A percentile compares a stretch with the other conserved stretches of the same genome.
These are phyloP conservation scores for Fusarium oxysporum DNA, from an alignment of 2,329 filamentous ascomycete genomes.

Conservation along the genomic window DNA sequence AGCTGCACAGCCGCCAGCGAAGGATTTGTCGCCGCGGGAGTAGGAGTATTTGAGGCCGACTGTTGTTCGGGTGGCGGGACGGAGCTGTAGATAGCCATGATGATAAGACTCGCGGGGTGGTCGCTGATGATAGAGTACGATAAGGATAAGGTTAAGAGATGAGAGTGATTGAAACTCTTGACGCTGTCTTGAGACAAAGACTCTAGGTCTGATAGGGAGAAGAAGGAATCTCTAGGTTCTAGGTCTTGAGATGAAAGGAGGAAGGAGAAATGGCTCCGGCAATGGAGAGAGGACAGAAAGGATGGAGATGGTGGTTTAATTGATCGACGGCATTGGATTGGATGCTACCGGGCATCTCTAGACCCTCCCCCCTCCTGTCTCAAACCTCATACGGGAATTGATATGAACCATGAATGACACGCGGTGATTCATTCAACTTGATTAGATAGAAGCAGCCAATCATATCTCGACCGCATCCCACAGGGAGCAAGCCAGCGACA, in stretches of 20 bases:
- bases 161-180: background rate
- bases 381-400: slow-evolving; percentile 10
- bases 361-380: slow-evolving; percentile 20
- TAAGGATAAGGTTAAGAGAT: background rate
- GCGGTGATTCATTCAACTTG: slow-evolving; percentile 40
- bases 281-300: background rate
- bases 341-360: slow-evolving; percentile 11
- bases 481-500: slow-evolving; percentile 36
- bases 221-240: slow-evolving; percentile 2
- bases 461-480: slow-evolving; percentile 49
- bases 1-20: slow-evolving; percentile 32
- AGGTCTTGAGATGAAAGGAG: slow-evolving; percentile 1
- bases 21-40: slow-evolving; percentile 14
- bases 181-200: background rate
- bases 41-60: slow-evolving; percentile 33
- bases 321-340: slow-evolving; percentile 22
- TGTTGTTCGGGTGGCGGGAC: slow-evolving; percentile 60
- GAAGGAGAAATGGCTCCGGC: slow-evolving; percentile 9
- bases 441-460: slow-evolving; percentile 43
- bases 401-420: slow-evolving; percentile 40
- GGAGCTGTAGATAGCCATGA: slow-evolving; percentile 65
- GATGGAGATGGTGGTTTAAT: slow-evolving; percentile 24
- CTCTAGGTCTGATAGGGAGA: background rate
- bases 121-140: slow-evolving; percentile 7
- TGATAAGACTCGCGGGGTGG: slow-evolving; percentile 27